phyloP scores from a whole-genome alignment of 768 basidiomycete genomes.

The Lepiota subincarnata region DNA sequence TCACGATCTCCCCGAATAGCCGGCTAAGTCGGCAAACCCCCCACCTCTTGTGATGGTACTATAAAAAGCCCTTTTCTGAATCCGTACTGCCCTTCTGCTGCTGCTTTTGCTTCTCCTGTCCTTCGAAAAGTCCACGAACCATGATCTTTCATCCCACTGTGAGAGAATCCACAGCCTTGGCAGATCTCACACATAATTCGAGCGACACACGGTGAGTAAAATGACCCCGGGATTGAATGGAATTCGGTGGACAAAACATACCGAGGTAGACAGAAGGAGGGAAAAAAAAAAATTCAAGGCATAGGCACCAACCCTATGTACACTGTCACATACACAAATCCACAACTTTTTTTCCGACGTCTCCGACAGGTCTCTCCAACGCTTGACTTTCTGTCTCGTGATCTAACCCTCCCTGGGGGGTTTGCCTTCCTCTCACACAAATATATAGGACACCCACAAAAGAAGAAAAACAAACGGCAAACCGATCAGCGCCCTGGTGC shows the following conservation, averaged over 20 bases:
- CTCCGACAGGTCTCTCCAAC: too few relatives aligned
- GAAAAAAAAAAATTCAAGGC: background rate
- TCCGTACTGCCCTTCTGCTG: background rate
- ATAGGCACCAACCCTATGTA: background rate
- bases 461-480: too few relatives aligned
- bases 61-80: background rate
- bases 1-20: too few relatives aligned
- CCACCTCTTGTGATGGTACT: background rate
- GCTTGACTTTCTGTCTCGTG: too few relatives aligned
- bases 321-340: background rate
- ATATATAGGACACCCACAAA: too few relatives aligned
- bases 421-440: too few relatives aligned
- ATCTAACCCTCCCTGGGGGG: too few relatives aligned
- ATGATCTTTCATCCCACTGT: conserved; percentile 2
- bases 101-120: background rate
- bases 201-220: background rate
- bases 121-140: background rate
- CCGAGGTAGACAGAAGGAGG: background rate
- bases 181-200: background rate
- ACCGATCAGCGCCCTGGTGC: too few relatives aligned
- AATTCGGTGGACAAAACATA: background rate
- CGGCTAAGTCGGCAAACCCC: too few relatives aligned
- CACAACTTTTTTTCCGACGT: background rate
- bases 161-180: background rate
- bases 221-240: background rate